Base-by-base conservation (phyloP, 2,329 filamentous ascomycete genomes). In the Hyphodiscus sp. region DNA sequence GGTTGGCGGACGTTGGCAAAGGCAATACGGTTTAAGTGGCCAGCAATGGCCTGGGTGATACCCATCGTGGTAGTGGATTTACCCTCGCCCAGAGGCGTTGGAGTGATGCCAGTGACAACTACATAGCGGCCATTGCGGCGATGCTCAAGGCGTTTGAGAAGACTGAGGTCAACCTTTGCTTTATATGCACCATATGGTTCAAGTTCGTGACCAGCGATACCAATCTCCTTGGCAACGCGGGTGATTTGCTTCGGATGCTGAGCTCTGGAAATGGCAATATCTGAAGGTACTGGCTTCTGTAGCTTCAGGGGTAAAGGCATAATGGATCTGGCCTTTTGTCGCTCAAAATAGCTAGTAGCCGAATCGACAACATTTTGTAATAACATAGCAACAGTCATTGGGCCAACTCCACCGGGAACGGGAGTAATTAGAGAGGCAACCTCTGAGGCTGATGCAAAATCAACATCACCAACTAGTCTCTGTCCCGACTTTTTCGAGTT, bases 311-410 rank as follows among this genome's bases (percentile, higher is more conserved):
- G 88, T n/a, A 97, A 78, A 20, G 94, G 89, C 6, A 82, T 80
- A 58, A 95, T 88, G 62, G 82, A 84, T 55, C 94, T 82, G 58
- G 85, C 77, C 73, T 89, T 95, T 70, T 95, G 87, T 57, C 82
- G 81, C 59, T 94, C 89, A 60, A 94, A 94, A 67, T 89, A 91
- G 53, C 81, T 75, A 47, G 85, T 86, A 38, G 94, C 87, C 33
- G 92, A 86, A 63, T 92, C 87, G 52, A 97, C 87, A 9, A 97
- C 91, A 67, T 99, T 99, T 71, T 95, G 89, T 64, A 99, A 76
- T 47, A 99, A 78, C 94, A 99, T 99, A 56, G 94, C 94, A 59
- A 99, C 91, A 2, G 94, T 99, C 94, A 99, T 99, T 49, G 94
- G 94, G 0, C 94, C 94, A 55, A 99, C 94, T 70, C 94, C 94